Percentiles rank a stretch among this genome's conserved stretches.
phyloP scores from a whole-genome alignment of 1,139 yeast species.

The Geotrichum aggregatum region DNA sequence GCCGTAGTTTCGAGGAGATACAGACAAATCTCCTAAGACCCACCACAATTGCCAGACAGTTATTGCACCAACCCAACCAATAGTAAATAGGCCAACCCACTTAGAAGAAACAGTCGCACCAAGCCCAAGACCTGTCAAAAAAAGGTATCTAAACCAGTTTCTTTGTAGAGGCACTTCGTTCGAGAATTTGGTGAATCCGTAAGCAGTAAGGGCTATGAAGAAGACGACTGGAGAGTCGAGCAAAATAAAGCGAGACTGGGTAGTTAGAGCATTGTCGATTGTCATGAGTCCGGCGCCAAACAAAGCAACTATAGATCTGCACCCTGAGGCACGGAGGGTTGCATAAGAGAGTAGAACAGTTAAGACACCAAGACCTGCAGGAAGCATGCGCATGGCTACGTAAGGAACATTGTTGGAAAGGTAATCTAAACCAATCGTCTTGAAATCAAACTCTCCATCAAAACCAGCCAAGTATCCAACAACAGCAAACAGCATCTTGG shows the following conservation, averaged over 20 bases:
- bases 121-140: slow-evolving; percentile 72
- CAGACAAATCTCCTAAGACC: slow-evolving; percentile 74
- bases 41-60: slow-evolving; percentile 83
- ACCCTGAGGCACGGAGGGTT: slow-evolving; percentile 83
- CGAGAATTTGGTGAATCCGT: slow-evolving; percentile 77
- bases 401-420: slow-evolving; percentile 59
- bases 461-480: slow-evolving; percentile 88
- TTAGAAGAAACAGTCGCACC: slow-evolving; percentile 88
- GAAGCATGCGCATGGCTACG: slow-evolving; percentile 76
- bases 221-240: slow-evolving; percentile 91
- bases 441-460: slow-evolving; percentile 86
- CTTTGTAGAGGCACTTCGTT: slow-evolving; percentile 63
- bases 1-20: slow-evolving; percentile 48
- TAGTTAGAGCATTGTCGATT: slow-evolving; percentile 79
- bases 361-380: slow-evolving; percentile 76
- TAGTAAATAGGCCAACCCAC: slow-evolving; percentile 95
- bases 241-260: slow-evolving; percentile 85
- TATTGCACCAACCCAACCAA: slow-evolving; percentile 82
- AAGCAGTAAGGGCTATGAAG: slow-evolving; percentile 83
- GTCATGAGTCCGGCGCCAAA: slow-evolving; percentile 65
- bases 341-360: slow-evolving; percentile 73
- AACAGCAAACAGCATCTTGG: slow-evolving; percentile 83
- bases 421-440: slow-evolving; percentile 82
- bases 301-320: slow-evolving; percentile 67
- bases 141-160: slow-evolving; percentile 65